These are phyloP conservation scores for Acanthamoeba royreba DNA, from an alignment of 208 protist species.

Conservation along the genomic window DNA sequence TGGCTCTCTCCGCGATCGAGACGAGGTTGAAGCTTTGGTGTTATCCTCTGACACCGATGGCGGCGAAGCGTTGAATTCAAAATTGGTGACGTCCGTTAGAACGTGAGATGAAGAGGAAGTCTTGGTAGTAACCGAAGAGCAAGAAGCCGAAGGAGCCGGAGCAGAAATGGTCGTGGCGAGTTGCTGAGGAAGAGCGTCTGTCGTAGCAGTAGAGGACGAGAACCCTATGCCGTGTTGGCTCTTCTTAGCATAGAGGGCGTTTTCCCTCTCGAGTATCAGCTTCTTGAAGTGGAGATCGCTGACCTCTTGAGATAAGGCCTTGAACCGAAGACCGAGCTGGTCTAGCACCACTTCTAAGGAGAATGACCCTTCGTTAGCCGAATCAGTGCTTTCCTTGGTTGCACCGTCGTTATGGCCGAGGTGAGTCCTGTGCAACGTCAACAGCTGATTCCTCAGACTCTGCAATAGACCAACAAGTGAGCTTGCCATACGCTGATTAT, in stretches of 20 bases:
- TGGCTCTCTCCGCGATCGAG: too few relatives aligned
- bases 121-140: not conserved
- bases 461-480: not conserved
- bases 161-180: not conserved
- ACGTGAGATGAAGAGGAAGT: not conserved
- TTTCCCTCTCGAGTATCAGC: not conserved
- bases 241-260: not conserved
- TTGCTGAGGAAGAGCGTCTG: not conserved
- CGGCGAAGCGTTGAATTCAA: not conserved
- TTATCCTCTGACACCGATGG: too few relatives aligned
- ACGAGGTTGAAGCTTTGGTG: too few relatives aligned
- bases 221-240: not conserved
- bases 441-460: not conserved
- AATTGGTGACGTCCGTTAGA: not conserved
- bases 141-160: not conserved
- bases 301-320: not conserved
- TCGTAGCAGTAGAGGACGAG: not conserved
- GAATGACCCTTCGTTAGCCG: not conserved
- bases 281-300: not conserved
- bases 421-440: not conserved
- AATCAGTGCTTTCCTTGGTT: not conserved
- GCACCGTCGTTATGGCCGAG: not conserved
- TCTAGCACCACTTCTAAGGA: not conserved
- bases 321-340: not conserved
- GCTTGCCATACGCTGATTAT: not conserved